Conservation (phyloP, 73 alveolate genomes). For the Paraurostyla sp. region DNA sequence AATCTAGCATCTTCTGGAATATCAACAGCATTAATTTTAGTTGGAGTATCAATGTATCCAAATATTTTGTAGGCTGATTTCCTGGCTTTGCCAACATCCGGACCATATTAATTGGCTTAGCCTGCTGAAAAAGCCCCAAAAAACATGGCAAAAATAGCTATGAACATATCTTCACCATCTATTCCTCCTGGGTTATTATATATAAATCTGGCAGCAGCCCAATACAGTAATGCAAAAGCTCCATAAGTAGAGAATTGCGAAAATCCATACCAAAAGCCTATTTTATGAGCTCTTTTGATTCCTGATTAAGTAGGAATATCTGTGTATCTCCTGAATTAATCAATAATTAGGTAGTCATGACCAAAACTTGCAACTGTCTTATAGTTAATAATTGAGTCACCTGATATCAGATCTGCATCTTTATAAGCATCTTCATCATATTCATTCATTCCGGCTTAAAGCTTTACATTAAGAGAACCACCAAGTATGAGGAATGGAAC, state of each 20-base stretch:
- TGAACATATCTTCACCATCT: slow-evolving; percentile 71
- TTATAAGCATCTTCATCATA: slow-evolving; percentile 82
- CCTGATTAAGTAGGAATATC: slow-evolving; percentile 55
- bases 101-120: slow-evolving; percentile 82
- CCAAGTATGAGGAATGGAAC: slow-evolving; percentile 81
- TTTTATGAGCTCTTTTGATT: slow-evolving; percentile 70
- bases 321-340: slow-evolving; percentile 73
- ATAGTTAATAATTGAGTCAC: slow-evolving; percentile 87
- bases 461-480: slow-evolving; percentile 74
- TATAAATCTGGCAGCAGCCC: slow-evolving; percentile 81
- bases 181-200: slow-evolving; percentile 66
- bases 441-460: slow-evolving; percentile 73
- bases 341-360: slow-evolving; percentile 81
- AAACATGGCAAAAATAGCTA: slow-evolving; percentile 82
- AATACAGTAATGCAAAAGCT: slow-evolving; percentile 83
- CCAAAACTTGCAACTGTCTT: slow-evolving; percentile 91
- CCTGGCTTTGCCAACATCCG: slow-evolving; percentile 86
- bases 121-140: slow-evolving; percentile 89
- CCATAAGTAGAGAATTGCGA: slow-evolving; percentile 81
- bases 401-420: slow-evolving; percentile 84
- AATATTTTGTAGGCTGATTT: slow-evolving; percentile 82
- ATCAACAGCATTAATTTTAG: slow-evolving; percentile 50
- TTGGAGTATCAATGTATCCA: slow-evolving; percentile 67
- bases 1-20: background rate
- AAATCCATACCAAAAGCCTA: slow-evolving; percentile 89